These are phyloP conservation scores for Globisporangium echinulatum DNA, from an alignment of 352 stramenopile genomes.

Conservation along the genomic window DNA sequence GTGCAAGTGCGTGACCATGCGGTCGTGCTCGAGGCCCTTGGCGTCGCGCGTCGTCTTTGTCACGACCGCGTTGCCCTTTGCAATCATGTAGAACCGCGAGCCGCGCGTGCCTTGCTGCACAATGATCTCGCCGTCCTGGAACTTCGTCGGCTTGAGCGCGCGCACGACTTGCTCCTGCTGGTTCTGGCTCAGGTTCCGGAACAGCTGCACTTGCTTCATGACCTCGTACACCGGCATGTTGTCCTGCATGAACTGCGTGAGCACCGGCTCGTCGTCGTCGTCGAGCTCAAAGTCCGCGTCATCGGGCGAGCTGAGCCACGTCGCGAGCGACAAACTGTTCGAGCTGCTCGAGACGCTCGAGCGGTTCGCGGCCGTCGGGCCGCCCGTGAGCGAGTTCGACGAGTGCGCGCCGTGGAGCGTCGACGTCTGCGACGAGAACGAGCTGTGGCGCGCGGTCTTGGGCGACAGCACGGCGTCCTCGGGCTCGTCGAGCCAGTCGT, in stretches of 20 bases:
- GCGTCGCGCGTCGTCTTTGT: conserved; percentile 56
- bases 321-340: conserved; percentile 51
- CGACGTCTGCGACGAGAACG: conserved; percentile 48
- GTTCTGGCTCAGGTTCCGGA: conserved; percentile 80
- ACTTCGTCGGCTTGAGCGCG: conserved; percentile 80
- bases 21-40: conserved; percentile 47
- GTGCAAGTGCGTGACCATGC: conserved; percentile 85
- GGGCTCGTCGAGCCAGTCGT: conserved; percentile 73
- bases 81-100: conserved; percentile 88
- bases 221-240: conserved; percentile 87
- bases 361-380: conserved; percentile 11
- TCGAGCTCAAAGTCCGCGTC: conserved; percentile 64
- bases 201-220: conserved; percentile 85
- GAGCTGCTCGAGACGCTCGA: conserved; percentile 45
- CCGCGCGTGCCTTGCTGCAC: conserved; percentile 82
- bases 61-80: conserved; percentile 81
- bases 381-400: conserved; percentile 27
- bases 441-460: conserved; percentile 28
- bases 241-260: conserved; percentile 71
- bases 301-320: conserved; percentile 63
- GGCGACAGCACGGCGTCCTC: conserved; percentile 57
- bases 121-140: conserved; percentile 77
- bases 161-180: conserved; percentile 86
- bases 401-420: conserved; percentile 25
- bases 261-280: conserved; percentile 48